These are phyloP conservation scores for Irpex sp. DNA, from an alignment of 1,284 basidiomycete genomes.

Conservation along the genomic window DNA sequence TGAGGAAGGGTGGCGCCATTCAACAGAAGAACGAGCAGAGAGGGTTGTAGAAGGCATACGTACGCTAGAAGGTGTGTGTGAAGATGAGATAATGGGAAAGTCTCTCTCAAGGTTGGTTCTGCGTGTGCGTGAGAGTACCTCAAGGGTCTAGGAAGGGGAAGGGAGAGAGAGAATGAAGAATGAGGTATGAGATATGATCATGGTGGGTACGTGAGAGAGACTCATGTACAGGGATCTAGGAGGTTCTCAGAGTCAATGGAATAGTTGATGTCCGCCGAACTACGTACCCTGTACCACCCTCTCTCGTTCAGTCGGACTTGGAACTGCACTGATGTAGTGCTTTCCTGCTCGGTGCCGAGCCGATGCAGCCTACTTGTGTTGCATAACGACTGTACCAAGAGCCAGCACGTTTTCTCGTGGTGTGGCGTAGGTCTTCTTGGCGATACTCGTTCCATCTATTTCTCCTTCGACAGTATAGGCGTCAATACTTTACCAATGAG, in stretches of 20 bases:
- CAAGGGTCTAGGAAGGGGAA: background rate
- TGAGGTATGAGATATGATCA: background rate
- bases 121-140: background rate
- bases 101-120: background rate
- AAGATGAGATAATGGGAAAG: background rate
- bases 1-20: background rate
- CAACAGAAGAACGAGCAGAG: background rate
- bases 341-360: no score
- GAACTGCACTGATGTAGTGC: no score
- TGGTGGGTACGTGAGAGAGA: background rate
- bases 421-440: no score
- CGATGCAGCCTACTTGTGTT: no score
- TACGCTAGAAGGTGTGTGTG: background rate
- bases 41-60: background rate
- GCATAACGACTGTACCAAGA: no score
- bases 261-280: background rate
- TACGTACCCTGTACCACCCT: background rate
- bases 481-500: no score
- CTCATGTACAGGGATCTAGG: no score
- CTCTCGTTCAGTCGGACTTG: no score
- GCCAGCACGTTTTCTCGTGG: no score
- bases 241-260: background rate
- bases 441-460: no score
- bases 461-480: no score
- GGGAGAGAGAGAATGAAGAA: background rate